phyloP scores from a whole-genome alignment of 1,284 basidiomycete genomes.

The Vanrija sp. region DNA sequence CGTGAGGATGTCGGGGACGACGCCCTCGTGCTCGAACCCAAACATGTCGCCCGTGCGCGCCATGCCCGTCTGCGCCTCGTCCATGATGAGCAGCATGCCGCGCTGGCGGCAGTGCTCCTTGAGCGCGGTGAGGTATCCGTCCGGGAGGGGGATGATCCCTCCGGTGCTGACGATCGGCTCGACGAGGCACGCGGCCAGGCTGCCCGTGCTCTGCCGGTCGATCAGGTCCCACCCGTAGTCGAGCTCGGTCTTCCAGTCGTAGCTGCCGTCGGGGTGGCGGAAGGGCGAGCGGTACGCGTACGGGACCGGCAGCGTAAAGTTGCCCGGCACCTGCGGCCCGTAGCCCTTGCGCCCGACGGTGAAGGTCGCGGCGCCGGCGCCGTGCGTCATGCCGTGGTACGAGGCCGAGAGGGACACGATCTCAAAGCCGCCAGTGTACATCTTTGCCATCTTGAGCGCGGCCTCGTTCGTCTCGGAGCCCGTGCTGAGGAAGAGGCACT shows the following conservation, averaged over 20 bases:
- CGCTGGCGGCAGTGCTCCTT: conserved; percentile 30
- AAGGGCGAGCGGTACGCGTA: conserved; percentile 34
- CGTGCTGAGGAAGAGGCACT: conserved; percentile 34
- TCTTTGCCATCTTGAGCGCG: conserved; percentile 42
- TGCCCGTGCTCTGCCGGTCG: conserved; percentile 32
- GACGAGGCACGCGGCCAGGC: conserved; percentile 39
- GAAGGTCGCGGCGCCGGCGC: conserved; percentile 34
- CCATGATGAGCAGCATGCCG: conserved; percentile 62
- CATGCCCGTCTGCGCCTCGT: conserved; percentile 83
- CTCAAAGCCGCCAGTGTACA: conserved; percentile 38
- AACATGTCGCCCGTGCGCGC: conserved; percentile 64
- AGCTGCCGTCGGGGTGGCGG: conserved; percentile 28
- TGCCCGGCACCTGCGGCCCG: conserved; percentile 32
- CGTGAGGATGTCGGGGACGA: conserved; percentile 76
- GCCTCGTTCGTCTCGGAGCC: conserved; percentile 35
- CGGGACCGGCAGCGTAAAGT: conserved; percentile 25
- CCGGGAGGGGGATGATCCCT: conserved; percentile 32
- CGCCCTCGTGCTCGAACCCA: conserved; percentile 69
- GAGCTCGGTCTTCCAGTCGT: conserved; percentile 42
- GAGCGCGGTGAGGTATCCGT: conserved; percentile 29
- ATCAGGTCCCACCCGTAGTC: conserved; percentile 39
- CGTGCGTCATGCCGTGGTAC: conserved; percentile 39
- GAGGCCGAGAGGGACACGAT: conserved; percentile 30
- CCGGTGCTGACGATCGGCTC: conserved; percentile 50
- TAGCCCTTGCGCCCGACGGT: conserved; percentile 30